Conservation (phyloP, 139 green algal genomes). For the Eudorina sp. region DNA sequence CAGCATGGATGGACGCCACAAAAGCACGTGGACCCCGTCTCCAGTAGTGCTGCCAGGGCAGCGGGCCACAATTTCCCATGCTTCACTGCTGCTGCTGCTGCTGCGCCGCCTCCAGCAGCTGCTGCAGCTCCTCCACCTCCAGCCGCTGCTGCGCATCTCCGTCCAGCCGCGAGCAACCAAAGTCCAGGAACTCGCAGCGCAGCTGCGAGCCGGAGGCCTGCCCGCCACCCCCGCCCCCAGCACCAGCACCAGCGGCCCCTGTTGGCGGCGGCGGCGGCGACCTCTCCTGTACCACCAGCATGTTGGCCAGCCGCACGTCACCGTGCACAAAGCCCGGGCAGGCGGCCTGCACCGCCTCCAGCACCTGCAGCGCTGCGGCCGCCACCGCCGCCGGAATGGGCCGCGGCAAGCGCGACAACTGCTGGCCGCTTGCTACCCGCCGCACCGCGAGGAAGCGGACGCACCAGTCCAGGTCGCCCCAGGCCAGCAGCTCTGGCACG, state of each 20-base stretch:
- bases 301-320: conserved; percentile 5
- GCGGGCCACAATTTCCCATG: too few species aligned
- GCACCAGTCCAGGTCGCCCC: not conserved
- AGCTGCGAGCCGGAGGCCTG: too few species aligned
- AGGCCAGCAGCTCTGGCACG: not conserved
- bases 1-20: too few species aligned
- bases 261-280: too few species aligned
- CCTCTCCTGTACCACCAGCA: not conserved
- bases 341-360: not conserved
- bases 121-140: not conserved
- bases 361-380: not conserved
- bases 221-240: not conserved
- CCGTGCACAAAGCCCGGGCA: conserved; percentile 26
- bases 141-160: not conserved
- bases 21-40: too few species aligned
- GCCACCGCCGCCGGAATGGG: not conserved
- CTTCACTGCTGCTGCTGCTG: too few species aligned
- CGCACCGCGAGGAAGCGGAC: not conserved
- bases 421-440: too few species aligned
- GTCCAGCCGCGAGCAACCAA: conserved; percentile 14
- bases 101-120: too few species aligned
- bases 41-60: too few species aligned
- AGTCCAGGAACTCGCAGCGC: conserved; percentile 7
- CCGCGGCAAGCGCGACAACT: too few species aligned
- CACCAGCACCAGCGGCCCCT: too few species aligned